Evolutionary conservation across 805 yeast species (phyloP).

Genomic region (Lachancea waltii): DNA sequence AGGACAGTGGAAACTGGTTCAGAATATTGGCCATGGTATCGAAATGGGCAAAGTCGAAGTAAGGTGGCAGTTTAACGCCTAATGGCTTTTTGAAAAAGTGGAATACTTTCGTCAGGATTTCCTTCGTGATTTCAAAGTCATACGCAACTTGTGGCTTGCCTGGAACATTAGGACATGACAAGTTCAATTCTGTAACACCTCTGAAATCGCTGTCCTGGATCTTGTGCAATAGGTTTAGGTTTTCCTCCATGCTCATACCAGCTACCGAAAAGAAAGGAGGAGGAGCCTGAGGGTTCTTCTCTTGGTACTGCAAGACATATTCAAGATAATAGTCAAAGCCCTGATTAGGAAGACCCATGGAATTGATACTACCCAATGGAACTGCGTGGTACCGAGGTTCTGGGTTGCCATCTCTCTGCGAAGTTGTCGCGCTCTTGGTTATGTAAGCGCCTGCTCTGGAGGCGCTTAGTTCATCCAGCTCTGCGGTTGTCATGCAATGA

Average conservation of each 20-base stretch:
- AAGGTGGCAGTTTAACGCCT: slow-evolving; percentile 30
- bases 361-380: slow-evolving; percentile 29
- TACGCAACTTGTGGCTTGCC: slow-evolving; percentile 32
- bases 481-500: slow-evolving; percentile 27
- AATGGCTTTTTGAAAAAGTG: slow-evolving; percentile 27
- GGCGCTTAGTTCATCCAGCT: slow-evolving; percentile 18
- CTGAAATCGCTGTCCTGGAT: slow-evolving; percentile 25
- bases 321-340: slow-evolving; percentile 28
- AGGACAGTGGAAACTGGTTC: slow-evolving; percentile 25
- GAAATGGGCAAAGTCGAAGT: slow-evolving; percentile 31
- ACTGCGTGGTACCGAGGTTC: slow-evolving; percentile 29
- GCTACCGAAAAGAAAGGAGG: slow-evolving; percentile 28
- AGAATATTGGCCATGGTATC: slow-evolving; percentile 25
- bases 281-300: slow-evolving; percentile 12
- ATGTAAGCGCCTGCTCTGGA: slow-evolving; percentile 27
- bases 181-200: slow-evolving; percentile 27
- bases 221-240: slow-evolving; percentile 18
- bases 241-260: slow-evolving; percentile 29
- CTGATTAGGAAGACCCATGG: slow-evolving; percentile 30
- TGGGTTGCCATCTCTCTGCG: slow-evolving; percentile 27
- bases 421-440: slow-evolving; percentile 28
- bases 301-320: slow-evolving; percentile 21
- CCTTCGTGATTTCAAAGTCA: slow-evolving; percentile 25
- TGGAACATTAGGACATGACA: slow-evolving; percentile 33
- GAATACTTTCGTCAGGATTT: slow-evolving; percentile 23